These are phyloP conservation scores for Hypoxylon lienhwacheense DNA, from an alignment of 495 filamentous ascomycete genomes.

Conservation along the genomic window DNA sequence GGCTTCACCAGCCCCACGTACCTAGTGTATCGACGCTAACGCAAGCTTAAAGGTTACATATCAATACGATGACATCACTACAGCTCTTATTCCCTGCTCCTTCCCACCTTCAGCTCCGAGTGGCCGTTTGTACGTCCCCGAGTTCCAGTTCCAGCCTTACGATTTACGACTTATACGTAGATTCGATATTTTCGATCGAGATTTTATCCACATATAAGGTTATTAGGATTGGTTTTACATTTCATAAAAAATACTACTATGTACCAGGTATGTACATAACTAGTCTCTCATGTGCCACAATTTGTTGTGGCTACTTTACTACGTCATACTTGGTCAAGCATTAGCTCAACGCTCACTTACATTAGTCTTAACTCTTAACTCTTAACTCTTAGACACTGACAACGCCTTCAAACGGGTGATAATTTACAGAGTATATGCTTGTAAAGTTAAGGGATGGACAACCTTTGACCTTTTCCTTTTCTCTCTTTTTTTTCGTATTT, in stretches of 20 bases:
- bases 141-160: conserved; percentile 10
- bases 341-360: conserved; percentile 20
- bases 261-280: neutral
- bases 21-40: conserved; percentile 11
- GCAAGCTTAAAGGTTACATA: too few relatives aligned
- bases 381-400: too few relatives aligned
- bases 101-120: conserved; percentile 6
- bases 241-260: conserved; percentile 1
- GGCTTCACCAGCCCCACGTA: too few relatives aligned
- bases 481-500: too few relatives aligned
- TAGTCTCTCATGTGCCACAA: conserved; percentile 1
- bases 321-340: conserved; percentile 30
- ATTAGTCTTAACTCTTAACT: neutral
- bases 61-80: conserved; percentile 28
- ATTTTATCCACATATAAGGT: conserved; percentile 22
- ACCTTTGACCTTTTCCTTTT: too few relatives aligned
- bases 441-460: too few relatives aligned
- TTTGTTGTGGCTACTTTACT: conserved; percentile 22
- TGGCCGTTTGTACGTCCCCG: neutral
- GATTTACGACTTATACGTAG: too few relatives aligned
- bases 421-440: too few relatives aligned
- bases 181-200: too few relatives aligned
- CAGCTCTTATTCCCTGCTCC: conserved; percentile 14
- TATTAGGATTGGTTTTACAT: neutral
- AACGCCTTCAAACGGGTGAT: too few relatives aligned